Base-by-base conservation (phyloP, 73 alveolate species). In the Paramecium octaurelia region DNA sequence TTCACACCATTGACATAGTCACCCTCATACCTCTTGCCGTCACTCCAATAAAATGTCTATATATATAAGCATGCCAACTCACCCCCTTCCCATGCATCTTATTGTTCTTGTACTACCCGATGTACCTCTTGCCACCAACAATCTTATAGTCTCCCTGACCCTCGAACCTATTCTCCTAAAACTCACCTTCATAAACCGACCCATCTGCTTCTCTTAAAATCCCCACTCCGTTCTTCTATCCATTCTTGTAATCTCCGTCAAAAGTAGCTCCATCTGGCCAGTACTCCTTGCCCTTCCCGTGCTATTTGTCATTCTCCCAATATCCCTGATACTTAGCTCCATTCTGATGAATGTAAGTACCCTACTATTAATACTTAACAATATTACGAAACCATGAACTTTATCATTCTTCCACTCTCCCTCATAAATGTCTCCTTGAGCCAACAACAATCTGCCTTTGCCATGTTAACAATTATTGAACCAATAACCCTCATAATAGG, bases 361-460 rank as follows among this genome's bases (percentile, higher is more conserved):
- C 95, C 64, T 86, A 18, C 69, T 54, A 57, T 58, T 31, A 75
- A 75, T 21, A 29, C 60, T 36, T 38, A 18, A 75, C 38, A 42
- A 75, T 35, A 10, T 75, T 75, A 75, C 97, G 88, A 89, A 84
- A 10, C 97, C 97, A 85, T 95, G 93, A 29, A 88, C 92, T 68
- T 93, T 93, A 87, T 88, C 96, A 86, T 93, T 88, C 44, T 43
- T 86, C 96, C 96, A 93, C 6, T 93, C 93, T 8, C 96, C 96
- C 48, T 93, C 95, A 71, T 93, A 93, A 10, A 88, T 83, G 70
- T 93, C 96, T 24, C 96, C 96, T 18, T 88, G 44, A 1, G 91
- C 35, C 38, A 84, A 92, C 2, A 88, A 34, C 34, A 93, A 50
- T 87, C 92, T 93, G 9, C 96, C 96, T 87, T 77, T 93, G 14